Base-by-base conservation (phyloP, 306 rosid genomes). In the Inga oerstediana region DNA sequence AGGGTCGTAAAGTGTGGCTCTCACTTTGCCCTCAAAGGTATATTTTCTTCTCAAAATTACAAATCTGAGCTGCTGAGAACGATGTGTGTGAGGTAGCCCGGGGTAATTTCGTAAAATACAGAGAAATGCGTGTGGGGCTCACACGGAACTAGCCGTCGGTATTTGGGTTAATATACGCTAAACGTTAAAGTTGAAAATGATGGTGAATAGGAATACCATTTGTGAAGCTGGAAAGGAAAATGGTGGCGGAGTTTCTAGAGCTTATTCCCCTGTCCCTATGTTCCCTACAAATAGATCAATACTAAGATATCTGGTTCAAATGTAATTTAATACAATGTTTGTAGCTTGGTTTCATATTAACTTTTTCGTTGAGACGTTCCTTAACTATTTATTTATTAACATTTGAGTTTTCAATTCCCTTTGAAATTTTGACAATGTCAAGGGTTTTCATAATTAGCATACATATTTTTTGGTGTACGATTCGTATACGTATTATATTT, bases 121-220 rank as follows among this genome's bases (percentile, higher is more conserved):
- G 8, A 76, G 48, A 81, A 80, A 79, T 78, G 49, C 56, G 76
- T 37, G 92, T 89, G 90, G 89, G 90, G 39, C 90, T 83, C 90
- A 85, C 92, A 89, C 89, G 90, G 85, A 54, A 68, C 70, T 45
- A 22, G 49, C 37, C 78, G 24, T 58, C 12, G 70, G 19, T 13
- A n/a, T 74, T 76, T 24, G 24, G 34, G 58, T 30, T 44, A 5
- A 70, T 17, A 59, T 15, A 27, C 30, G 68, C 72, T 64, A 44
- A 44, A 51, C 13, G 44, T 56, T 62, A 65, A 78, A 75, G 45
- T 10, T 8, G 12, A 5, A 13, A 20, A 4, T 14, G 20, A 14
- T 4, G 1, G 14, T 51, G 58, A 16, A 51, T 7, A 51, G 14
- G 58, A 51, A 49, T 49, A 49, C 24, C 16, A 1, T 51, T 61